Evolutionary conservation across 805 yeast genomes (phyloP).

Genomic region (Saccharomycopsis babjevae): DNA sequence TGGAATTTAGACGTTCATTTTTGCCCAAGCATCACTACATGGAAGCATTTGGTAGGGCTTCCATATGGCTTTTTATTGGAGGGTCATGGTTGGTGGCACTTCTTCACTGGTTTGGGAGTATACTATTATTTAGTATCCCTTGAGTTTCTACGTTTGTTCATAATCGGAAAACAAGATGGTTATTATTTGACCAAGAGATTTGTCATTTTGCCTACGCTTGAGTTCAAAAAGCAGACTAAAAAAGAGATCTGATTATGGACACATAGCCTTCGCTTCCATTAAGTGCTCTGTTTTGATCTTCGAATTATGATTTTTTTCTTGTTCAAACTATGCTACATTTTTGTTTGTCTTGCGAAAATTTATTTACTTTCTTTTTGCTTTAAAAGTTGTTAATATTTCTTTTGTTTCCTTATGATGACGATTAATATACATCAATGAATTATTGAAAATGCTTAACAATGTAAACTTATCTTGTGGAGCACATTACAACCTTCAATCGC

Average conservation of each 20-base stretch:
- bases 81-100: conserved; percentile 98
- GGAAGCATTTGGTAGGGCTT: conserved; percentile 41
- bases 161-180: conserved; percentile 44
- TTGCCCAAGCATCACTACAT: conserved; percentile 32
- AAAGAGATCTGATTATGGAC: not conserved
- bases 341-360: not conserved
- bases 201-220: conserved; percentile 6
- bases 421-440: not conserved
- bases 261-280: too few relatives aligned
- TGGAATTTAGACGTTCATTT: conserved; percentile 88
- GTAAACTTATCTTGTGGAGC: too few relatives aligned
- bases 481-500: too few relatives aligned
- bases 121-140: conserved; percentile 74
- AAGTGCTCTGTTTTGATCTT: not conserved
- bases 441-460: not conserved
- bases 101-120: conserved; percentile 77
- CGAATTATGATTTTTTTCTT: not conserved
- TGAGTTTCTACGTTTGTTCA: conserved; percentile 62
- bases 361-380: not conserved
- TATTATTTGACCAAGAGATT: conserved; percentile 23
- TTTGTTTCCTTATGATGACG: not conserved
- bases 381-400: not conserved
- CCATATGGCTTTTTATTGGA: conserved; percentile 83
- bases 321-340: not conserved
- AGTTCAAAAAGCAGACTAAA: not conserved